Evolutionary conservation across 805 yeast genomes (phyloP), one percentile per base, ranked within the genome.

Genomic region (Ogataea nonfermentans): DNA sequence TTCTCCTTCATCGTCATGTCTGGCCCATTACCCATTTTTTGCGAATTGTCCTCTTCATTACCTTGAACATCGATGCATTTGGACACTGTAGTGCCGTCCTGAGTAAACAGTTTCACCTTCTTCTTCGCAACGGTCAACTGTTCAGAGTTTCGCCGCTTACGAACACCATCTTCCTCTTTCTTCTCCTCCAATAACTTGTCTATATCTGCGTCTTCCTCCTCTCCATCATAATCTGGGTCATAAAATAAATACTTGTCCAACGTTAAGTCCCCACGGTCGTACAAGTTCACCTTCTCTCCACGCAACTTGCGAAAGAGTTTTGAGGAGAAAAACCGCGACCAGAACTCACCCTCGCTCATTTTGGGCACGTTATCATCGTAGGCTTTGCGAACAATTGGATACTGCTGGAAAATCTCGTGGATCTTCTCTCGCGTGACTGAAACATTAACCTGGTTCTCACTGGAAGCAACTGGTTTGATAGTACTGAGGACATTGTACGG

Each of bases 291-390:
- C 48, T 79, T 81, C 56, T 93, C 98, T 43, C 99, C 99, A 58
- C 96, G 74, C 24, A 93, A 67, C 53, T 89, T 78, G 49, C 96
- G 72, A 56, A 90, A 93, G 44, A 93, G 66, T 53, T 88, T 84
- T 0, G 97, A 89, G 53, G 87, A 81, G 70, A 93, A 93, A 55
- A 93, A 93, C 46, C 97, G 69, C 9, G 95, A 87, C 99, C 99
- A 93, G 53, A 93, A 93, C 56, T 85, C 95, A 29, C 91, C 90
- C 59, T 93, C 98, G 33, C 78, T 74, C 37, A 93, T 71, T 46
- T 82, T 81, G 1, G 98, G 99, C 4, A 93, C 99, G 42, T 81
- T 81, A 39, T 93, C 99, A 43, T 78, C 81, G 56, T 85, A 93
- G 0, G 98, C 98, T 47, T 76, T 78, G 44, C 86, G 78, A 17